These are phyloP conservation scores for Amaranthus hypochondriacus DNA, from an alignment of 148 eudicot species.

Conservation along the genomic window DNA sequence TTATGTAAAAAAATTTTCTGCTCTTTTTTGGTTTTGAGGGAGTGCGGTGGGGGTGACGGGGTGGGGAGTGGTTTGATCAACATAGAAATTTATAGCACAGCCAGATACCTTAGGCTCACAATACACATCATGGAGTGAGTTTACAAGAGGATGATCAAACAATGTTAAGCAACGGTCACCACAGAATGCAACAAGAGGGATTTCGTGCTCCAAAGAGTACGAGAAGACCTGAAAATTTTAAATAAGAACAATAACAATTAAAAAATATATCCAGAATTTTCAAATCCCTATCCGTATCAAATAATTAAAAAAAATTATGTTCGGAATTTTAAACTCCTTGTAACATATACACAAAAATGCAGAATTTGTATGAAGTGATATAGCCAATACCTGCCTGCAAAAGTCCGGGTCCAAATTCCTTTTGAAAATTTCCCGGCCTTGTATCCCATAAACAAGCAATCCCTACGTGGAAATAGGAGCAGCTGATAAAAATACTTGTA, in stretches of 20 bases:
- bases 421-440: slow-evolving; percentile 85
- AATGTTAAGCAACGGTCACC: slow-evolving; percentile 80
- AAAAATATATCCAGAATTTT: slow-evolving; percentile 5
- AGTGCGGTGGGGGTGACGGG: neutral
- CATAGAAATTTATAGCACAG: neutral
- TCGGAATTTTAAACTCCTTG: no score
- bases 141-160: slow-evolving; percentile 79
- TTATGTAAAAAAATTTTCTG: neutral
- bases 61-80: neutral
- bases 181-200: slow-evolving; percentile 83
- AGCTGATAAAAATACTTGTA: neutral
- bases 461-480: slow-evolving; percentile 42
- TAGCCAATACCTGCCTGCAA: slow-evolving; percentile 67
- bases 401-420: slow-evolving; percentile 63
- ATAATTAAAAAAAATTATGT: neutral
- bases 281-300: neutral
- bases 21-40: neutral
- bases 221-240: slow-evolving; percentile 51
- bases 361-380: neutral
- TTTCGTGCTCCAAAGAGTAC: slow-evolving; percentile 60
- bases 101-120: slow-evolving; percentile 77
- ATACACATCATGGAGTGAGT: slow-evolving; percentile 71
- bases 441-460: slow-evolving; percentile 84
- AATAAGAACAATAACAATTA: neutral
- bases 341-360: no score